Evolutionary conservation across 2,329 filamentous ascomycete genomes (phyloP), one percentile per base, ranked within the genome.

Genomic region (Fusarium napiforme): DNA sequence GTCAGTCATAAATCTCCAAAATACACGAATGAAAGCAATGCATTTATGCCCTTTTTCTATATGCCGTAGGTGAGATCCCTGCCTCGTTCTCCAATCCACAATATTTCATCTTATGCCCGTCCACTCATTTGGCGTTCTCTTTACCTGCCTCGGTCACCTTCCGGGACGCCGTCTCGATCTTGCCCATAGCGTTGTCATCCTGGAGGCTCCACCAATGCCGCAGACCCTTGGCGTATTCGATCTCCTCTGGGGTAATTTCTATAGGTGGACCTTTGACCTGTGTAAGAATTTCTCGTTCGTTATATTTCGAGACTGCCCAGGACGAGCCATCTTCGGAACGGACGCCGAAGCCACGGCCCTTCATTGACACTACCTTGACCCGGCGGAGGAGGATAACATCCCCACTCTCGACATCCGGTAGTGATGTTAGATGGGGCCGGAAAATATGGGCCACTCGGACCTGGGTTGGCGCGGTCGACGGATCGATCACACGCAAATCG

Each of bases 211-310:
- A 89, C 85, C 87, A 89, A 52, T 82, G 82, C 71, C 83, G 83
- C 71, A 92, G 79, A 60, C 83, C 81, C 50, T 77, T 78, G 60
- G 88, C 85, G 72, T 89, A 87, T 34, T 81, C 82, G 56, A 81
- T 82, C 80, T 91, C 90, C 34, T 79, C 81, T 19, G 84, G 81
- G 34, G 83, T 83, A 68, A 87, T 84, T 79, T 92, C 90, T 26
- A 92, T 85, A 1, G 89, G 89, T 60, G 89, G 87, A 1, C 89
- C 90, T 68, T 85, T 87, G 59, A 91, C 86, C 80, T 91, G 87
- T 46, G 87, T 82, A 47, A 85, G 80, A 76, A 78, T 77, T 63
- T 82, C 78, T 59, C 78, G 77, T 50, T 82, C 80, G 7, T 80
- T 80, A 43, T 81, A 80, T 73, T 90, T 88, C 70, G 89, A 91